Conservation (phyloP, 495 filamentous ascomycete genomes). For the Xeromyces bisporus region DNA sequence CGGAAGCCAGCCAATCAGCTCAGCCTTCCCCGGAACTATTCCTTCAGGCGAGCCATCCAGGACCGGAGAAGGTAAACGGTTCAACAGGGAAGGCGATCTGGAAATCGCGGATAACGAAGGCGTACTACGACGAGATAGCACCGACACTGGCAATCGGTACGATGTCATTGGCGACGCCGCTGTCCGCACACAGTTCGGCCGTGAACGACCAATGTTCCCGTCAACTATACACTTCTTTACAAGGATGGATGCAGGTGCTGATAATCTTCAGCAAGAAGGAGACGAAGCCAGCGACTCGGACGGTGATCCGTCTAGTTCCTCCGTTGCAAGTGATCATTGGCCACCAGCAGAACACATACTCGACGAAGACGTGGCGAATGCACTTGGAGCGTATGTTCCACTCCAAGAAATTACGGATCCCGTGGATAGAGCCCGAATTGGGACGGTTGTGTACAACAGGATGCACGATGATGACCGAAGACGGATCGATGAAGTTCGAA, state of each 20-base stretch:
- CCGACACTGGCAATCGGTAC: conserved; percentile 32
- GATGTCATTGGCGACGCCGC: conserved; percentile 30
- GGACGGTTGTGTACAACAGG: conserved; percentile 22
- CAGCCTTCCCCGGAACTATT: conserved; percentile 50
- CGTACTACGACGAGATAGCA: conserved; percentile 26
- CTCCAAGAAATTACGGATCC: conserved; percentile 25
- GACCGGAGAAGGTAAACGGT: conserved; percentile 45
- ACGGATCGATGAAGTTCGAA: conserved; percentile 23
- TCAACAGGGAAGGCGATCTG: conserved; percentile 41
- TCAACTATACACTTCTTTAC: conserved; percentile 15
- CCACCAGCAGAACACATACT: conserved; percentile 23
- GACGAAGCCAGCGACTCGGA: conserved; percentile 12
- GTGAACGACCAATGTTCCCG: conserved; percentile 23
- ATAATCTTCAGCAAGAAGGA: conserved; percentile 4
- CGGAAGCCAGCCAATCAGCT: conserved; percentile 62
- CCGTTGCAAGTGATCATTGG: conserved; percentile 19
- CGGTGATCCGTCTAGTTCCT: conserved; percentile 12
- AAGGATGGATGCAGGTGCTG: conserved; percentile 5
- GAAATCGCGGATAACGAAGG: conserved; percentile 39
- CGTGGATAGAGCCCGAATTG: conserved; percentile 23
- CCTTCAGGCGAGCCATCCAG: conserved; percentile 40
- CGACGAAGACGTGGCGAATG: conserved; percentile 24
- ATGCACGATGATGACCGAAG: conserved; percentile 26
- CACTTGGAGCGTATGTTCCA: conserved; percentile 20
- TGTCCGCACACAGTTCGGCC: conserved; percentile 26